Evolutionary conservation across 2,329 filamentous ascomycete species (phyloP).

Genomic region (Falciphora oryzae): DNA sequence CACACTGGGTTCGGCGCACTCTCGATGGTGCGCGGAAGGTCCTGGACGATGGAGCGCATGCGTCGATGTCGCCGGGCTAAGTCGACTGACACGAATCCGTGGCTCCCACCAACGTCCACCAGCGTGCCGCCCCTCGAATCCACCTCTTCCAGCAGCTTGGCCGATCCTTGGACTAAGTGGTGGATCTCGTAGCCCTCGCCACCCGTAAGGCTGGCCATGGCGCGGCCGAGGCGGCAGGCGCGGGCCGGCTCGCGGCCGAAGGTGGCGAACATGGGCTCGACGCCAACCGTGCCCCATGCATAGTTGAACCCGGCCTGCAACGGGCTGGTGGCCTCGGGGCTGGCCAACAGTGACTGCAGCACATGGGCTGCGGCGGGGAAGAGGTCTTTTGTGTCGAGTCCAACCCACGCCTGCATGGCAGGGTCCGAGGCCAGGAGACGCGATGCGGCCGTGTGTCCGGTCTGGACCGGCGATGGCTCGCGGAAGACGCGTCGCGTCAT

Average conservation of each 20-base stretch:
- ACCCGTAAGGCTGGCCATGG: conserved; percentile 48
- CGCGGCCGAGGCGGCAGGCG: conserved; percentile 45
- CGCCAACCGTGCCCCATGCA: conserved; percentile 42
- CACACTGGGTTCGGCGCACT: conserved; percentile 38
- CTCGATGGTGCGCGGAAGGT: conserved; percentile 42
- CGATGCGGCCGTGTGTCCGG: conserved; percentile 33
- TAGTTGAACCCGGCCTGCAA: conserved; percentile 46
- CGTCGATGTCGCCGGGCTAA: conserved; percentile 44
- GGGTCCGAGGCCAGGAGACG: conserved; percentile 24
- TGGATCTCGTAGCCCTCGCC: conserved; percentile 51
- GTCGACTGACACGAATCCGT: conserved; percentile 51
- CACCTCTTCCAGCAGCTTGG: conserved; percentile 15
- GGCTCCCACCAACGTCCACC: conserved; percentile 54
- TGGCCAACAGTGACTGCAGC: conserved; percentile 34
- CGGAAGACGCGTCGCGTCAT: conserved; percentile 33
- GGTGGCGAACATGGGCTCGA: conserved; percentile 49
- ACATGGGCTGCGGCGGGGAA: conserved; percentile 43
- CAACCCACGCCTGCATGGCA: conserved; percentile 25
- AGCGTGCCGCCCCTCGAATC: conserved; percentile 40
- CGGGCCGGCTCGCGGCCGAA: conserved; percentile 42
- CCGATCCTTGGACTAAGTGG: conserved; percentile 39
- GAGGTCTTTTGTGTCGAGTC: conserved; percentile 41
- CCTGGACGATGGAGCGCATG: conserved; percentile 51
- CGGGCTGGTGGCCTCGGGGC: conserved; percentile 43
- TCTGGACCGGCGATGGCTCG: conserved; percentile 30